Base-by-base conservation (phyloP, 495 filamentous ascomycete species). In the Aspergillus heteromorphus region DNA sequence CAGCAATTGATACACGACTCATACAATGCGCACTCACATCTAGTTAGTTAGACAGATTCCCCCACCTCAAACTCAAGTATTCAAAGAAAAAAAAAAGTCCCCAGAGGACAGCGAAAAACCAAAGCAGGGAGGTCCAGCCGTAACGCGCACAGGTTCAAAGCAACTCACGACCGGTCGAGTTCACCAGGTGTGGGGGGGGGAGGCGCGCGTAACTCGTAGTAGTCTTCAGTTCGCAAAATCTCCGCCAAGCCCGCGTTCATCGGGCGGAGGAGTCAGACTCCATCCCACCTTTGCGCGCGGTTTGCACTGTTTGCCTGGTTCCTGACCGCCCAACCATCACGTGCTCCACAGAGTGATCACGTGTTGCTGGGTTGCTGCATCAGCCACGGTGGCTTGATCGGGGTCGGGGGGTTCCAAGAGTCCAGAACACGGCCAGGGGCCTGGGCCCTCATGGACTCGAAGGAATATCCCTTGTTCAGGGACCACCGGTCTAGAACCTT, bases 241-340 rank as follows among this genome's bases (percentile, higher is more conserved):
- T 66, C 64, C 57, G 60, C 65, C 67, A 68, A 69, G 68, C 65
- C 51, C 53, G 63, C 59, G 30, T 54, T 13, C 41, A 18, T 31
- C 40, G 20, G 48, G 42, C 40, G 48, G 56, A 54, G 64, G 65
- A 71, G 62, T 71, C 64, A 73, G 43, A 47, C 43, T 66, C 27
- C 59, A 64, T 63, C 53, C 60, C 58, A 58, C 54, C 45, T 52
- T 43, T 40, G 43, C 30, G 47, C 13, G 43, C 58, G 54, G 49
- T 60, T 62, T 62, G 55, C 51, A 41, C 17, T 52, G 60, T 73
- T 74, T 72, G 69, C 47, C 48, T n/a, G 45, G 64, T 69, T 71
- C 14, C 10, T 27, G 23, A 14, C 34, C n/a, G 9, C n/a, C 2
- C 34, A 49, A 16, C 50, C 13, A 50, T 19, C 18, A 42, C 7